Base-by-base conservation (phyloP, 1,284 basidiomycete species). In the Fomitopsis betulina region DNA sequence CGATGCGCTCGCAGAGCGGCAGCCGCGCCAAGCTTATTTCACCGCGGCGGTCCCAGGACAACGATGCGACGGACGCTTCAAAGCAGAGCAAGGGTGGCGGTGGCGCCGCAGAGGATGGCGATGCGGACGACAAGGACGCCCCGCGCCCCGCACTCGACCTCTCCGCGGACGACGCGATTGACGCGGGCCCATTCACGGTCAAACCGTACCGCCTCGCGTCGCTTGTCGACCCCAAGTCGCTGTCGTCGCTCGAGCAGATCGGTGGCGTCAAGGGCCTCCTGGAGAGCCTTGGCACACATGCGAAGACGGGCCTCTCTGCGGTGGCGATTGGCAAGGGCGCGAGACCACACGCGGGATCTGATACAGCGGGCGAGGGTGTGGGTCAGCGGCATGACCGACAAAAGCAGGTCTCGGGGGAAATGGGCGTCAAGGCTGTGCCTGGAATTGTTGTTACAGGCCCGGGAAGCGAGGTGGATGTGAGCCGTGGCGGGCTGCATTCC, bases 181-280 rank as follows among this genome's bases (percentile, higher is more conserved):
- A 95, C 70, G 84, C 88, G 0, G 72, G 82, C 0, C 90, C 92
- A 0, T 94, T 92, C 70, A 66, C 68, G 10, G 85, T 89, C 68
- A 86, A 83, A 58, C 93, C 96, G 0, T 85, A 83, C 60, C 77
- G 81, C 56, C 85, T 99, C 5, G 94, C 94, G 21, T 83, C 86
- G 61, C 83, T 98, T 52, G 85, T 98, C 52, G 96, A 98, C 71
- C 94, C 95, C 19, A 96, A 96, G 75, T 85, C 76, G 61, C 67
- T 96, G 8, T 80, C 87, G 1, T 73, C 80, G 37, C 81, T 99
- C 19, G 78, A 80, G 39, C 75, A 75, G 15, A 79, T 97, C 54
- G 96, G 95, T 27, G 96, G 97, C 42, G 75, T 84, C 3, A 66
- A 79, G 1, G 86, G 82, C 9, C 69, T 99, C 17, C 71, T 96